phyloP scores from a whole-genome alignment of 768 basidiomycete genomes.

The Dioszegia crocea region DNA sequence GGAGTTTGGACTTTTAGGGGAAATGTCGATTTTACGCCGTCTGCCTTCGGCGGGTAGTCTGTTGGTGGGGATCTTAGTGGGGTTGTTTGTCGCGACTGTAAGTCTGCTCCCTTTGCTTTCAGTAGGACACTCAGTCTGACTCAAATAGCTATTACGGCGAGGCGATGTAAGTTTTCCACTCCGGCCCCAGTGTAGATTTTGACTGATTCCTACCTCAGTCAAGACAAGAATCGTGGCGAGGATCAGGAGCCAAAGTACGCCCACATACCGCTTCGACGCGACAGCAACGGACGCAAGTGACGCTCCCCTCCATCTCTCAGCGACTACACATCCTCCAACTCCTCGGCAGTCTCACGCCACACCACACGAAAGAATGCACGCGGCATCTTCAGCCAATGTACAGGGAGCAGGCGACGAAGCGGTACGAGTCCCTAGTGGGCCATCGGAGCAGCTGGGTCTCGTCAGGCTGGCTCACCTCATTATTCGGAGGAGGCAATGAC shows the following conservation, averaged over 20 bases:
- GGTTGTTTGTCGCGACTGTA: slow-evolving; percentile 43
- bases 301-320: slow-evolving; percentile 74
- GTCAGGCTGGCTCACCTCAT: slow-evolving; percentile 32
- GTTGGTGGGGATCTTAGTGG: slow-evolving; percentile 44
- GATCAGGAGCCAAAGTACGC: slow-evolving; percentile 29
- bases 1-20: not conserved
- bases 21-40: slow-evolving; percentile 27
- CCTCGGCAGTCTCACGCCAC: slow-evolving; percentile 77
- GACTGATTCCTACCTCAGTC: slow-evolving; percentile 15
- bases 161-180: slow-evolving; percentile 28
- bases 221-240: slow-evolving; percentile 30
- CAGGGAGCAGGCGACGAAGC: slow-evolving; percentile 73
- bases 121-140: not conserved
- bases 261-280: slow-evolving; percentile 33
- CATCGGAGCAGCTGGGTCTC: slow-evolving; percentile 57
- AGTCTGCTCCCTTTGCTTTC: too few relatives aligned
- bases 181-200: not conserved
- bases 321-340: slow-evolving; percentile 80
- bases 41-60: slow-evolving; percentile 45
- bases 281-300: slow-evolving; percentile 37
- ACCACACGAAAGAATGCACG: slow-evolving; percentile 90
- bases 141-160: slow-evolving; percentile 30
- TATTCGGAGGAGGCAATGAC: slow-evolving; percentile 23
- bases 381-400: slow-evolving; percentile 79
- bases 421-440: slow-evolving; percentile 79